A percentile compares a stretch with the other conserved stretches of the same genome.
Evolutionary conservation across 768 basidiomycete species (phyloP).

Genomic region (Lactarius psammicola): DNA sequence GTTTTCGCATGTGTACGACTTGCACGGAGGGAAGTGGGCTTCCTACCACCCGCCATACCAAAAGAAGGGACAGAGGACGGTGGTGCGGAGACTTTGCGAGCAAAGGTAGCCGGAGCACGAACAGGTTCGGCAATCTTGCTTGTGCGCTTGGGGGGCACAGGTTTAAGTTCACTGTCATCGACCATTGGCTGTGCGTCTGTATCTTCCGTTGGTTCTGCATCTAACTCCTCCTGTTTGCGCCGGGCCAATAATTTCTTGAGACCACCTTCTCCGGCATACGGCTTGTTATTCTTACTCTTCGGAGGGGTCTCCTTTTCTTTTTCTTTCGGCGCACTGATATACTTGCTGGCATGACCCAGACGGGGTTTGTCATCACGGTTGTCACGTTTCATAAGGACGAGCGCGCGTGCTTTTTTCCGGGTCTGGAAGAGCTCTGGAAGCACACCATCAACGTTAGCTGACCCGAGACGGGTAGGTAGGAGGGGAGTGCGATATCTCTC

Average conservation of each 20-base stretch:
- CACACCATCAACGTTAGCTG: slow-evolving; percentile 8
- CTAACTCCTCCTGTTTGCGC: slow-evolving; percentile 55
- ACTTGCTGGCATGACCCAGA: slow-evolving; percentile 40
- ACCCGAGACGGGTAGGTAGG: slow-evolving; percentile 57
- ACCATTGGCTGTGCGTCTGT: slow-evolving; percentile 37
- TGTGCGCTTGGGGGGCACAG: slow-evolving; percentile 23
- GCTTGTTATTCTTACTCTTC: slow-evolving; percentile 49
- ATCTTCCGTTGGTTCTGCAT: slow-evolving; percentile 40
- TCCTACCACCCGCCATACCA: slow-evolving; percentile 17
- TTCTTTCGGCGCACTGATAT: slow-evolving; percentile 31
- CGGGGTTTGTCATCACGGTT: slow-evolving; percentile 46
- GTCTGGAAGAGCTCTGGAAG: slow-evolving; percentile 65
- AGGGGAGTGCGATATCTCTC: slow-evolving; percentile 81
- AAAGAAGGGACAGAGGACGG: slow-evolving; percentile 12
- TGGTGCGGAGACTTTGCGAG: slow-evolving; percentile 34
- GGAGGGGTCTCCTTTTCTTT: slow-evolving; percentile 34
- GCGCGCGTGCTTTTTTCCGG: slow-evolving; percentile 39
- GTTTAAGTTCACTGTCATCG: slow-evolving; percentile 34
- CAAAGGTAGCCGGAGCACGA: slow-evolving; percentile 31
- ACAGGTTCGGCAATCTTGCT: slow-evolving; percentile 32
- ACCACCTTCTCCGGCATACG: slow-evolving; percentile 75
- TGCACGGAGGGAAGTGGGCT: slow-evolving; percentile 7
- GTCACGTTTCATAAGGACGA: slow-evolving; percentile 63
- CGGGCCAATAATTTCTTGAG: slow-evolving; percentile 74
- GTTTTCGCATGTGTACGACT: slow-evolving; percentile 4